Base-by-base conservation (phyloP, 2,329 filamentous ascomycete genomes). In the Graphium sp. region DNA sequence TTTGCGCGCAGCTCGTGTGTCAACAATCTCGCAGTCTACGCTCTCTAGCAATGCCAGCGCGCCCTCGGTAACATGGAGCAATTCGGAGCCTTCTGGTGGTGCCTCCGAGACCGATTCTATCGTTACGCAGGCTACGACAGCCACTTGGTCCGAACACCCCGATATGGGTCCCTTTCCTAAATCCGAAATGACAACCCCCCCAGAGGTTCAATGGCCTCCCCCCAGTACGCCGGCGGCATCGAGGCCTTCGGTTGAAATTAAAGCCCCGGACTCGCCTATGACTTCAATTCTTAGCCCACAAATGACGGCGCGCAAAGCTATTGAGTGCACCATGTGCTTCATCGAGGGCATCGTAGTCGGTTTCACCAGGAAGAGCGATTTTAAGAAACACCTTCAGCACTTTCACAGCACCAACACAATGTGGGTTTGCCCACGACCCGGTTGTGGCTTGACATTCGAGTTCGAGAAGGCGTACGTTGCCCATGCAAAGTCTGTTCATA, bases 331-430 rank as follows among this genome's bases (percentile, higher is more conserved):
- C 17, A 54, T 59, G 44, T 59, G 55, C 40, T 56, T 53, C 34
- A 39, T 58, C 23, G 53, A 59, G 40, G 53, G 52, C 41, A 58
- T 56, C 35, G 48, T 48, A 11, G 55, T 58, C 15, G 55, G 55
- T 20, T 59, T 58, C 28, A 55, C 55, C 20, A 49, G 55, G 33
- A 59, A 58, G 42, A 57, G 53, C 38, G 55, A 59, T 37, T 58
- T 59, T 39, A 59, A 59, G 46, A 58, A 59, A 44, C 55, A 59
- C 36, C 42, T 59, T n/a, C 53, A 58, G 44, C 56, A 56, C 40
- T 59, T 58, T 35, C 56, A 59, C 36, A 52, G 53, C 21, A 46
- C 50, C 26, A 53, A 58, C 35, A 45, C 50, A 20, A 44, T 50
- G 22, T 59, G 55, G 56, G 42, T 55, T 13, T 59, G 55, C 41